These are phyloP conservation scores for Globisporangium camurandrum DNA, from an alignment of 352 stramenopile species.

Conservation along the genomic window DNA sequence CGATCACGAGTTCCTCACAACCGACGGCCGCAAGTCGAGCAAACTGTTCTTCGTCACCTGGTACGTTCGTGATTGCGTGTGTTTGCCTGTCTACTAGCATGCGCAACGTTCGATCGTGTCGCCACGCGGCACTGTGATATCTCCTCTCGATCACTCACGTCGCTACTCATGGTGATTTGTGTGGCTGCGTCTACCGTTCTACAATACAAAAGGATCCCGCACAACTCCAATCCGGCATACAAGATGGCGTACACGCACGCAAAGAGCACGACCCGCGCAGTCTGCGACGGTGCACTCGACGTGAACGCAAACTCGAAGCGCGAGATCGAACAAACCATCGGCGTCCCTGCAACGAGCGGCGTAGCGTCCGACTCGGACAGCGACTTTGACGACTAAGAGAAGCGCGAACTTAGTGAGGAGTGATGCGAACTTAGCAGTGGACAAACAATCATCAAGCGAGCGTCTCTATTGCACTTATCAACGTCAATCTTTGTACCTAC, in stretches of 20 bases:
- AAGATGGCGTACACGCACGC: constrained; percentile 88
- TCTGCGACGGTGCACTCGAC: constrained; percentile 75
- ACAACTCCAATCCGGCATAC: constrained; percentile 70
- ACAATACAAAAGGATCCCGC: constrained; percentile 40
- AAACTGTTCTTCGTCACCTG: constrained; percentile 87
- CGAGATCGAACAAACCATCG: constrained; percentile 62
- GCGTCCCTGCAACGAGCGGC: constrained; percentile 32
- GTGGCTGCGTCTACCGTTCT: background rate
- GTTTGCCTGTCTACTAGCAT: background rate
- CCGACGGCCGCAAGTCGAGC: constrained; percentile 78
- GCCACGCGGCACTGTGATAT: too few relatives aligned
- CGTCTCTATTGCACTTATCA: background rate
- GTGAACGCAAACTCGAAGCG: constrained; percentile 72
- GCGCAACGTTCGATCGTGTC: too few relatives aligned
- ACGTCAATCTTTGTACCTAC: too few relatives aligned
- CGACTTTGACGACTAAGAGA: constrained; percentile 66
- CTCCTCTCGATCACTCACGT: background rate
- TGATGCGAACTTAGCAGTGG: too few relatives aligned
- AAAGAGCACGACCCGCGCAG: constrained; percentile 70
- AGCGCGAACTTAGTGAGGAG: background rate
- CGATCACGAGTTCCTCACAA: constrained; percentile 71
- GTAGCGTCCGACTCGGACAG: constrained; percentile 77
- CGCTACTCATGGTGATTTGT: background rate
- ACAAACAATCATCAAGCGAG: background rate
- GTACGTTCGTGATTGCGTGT: constrained; percentile 18